These are phyloP conservation scores for Verticillium klebahnii DNA, from an alignment of 2,329 filamentous ascomycete species.

Conservation along the genomic window DNA sequence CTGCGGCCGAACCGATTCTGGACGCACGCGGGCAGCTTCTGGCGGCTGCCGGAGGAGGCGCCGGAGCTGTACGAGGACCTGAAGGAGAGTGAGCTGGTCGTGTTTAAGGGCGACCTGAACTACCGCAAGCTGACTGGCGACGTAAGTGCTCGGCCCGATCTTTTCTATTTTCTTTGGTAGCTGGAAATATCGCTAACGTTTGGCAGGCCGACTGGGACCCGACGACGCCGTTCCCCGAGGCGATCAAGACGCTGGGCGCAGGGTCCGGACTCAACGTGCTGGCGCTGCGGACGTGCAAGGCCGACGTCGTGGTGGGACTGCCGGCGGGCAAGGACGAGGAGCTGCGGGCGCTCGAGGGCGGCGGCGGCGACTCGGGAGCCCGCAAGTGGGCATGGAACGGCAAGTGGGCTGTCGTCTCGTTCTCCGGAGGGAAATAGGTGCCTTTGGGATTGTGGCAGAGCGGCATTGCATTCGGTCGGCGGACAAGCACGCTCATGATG, in stretches of 20 bases:
- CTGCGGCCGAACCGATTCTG: conserved; percentile 86
- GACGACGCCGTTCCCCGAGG: conserved; percentile 78
- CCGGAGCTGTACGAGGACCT: conserved; percentile 70
- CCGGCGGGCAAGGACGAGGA: conserved; percentile 77
- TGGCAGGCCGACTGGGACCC: conserved; percentile 72
- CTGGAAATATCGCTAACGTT: background rate
- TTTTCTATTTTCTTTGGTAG: background rate
- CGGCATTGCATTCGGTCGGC: background rate
- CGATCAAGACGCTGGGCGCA: conserved; percentile 80
- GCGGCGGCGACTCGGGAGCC: conserved; percentile 64
- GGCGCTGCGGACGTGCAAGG: conserved; percentile 90
- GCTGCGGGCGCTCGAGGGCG: conserved; percentile 61
- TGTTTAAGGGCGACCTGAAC: conserved; percentile 97
- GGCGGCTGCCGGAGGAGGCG: conserved; percentile 71
- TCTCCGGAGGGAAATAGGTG: conserved; percentile 37
- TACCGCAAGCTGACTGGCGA: conserved; percentile 91
- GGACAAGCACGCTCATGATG: background rate
- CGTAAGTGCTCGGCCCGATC: conserved; percentile 45
- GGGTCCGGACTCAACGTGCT: conserved; percentile 80
- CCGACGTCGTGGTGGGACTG: conserved; percentile 91
- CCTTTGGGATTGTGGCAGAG: background rate
- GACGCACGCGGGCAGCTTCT: conserved; percentile 84
- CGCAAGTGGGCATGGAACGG: conserved; percentile 93
- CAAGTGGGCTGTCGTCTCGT: conserved; percentile 94
- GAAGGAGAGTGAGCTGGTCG: conserved; percentile 76